Evolutionary conservation across 768 basidiomycete genomes (phyloP).

Genomic region (Leccinum boreale): DNA sequence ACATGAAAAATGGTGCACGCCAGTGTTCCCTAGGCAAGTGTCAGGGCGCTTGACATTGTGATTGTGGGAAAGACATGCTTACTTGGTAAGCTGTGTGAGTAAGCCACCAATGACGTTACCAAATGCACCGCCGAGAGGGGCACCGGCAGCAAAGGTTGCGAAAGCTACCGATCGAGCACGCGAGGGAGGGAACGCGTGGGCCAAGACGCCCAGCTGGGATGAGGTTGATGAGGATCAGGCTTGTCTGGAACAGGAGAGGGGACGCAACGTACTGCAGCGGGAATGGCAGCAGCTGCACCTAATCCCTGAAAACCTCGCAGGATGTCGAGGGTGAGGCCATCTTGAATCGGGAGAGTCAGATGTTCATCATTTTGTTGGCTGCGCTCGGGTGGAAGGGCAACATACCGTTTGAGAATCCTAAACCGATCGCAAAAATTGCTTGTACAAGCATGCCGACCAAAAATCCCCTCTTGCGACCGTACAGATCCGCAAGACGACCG

Average conservation of each 20-base stretch:
- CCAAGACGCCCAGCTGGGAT: slow-evolving; percentile 73
- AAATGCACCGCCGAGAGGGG: slow-evolving; percentile 73
- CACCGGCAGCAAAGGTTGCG: slow-evolving; percentile 80
- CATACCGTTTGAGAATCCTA: slow-evolving; percentile 59
- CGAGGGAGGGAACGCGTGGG: slow-evolving; percentile 70
- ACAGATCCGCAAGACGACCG: slow-evolving; percentile 77
- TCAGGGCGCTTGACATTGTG: neutral
- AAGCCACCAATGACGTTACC: slow-evolving; percentile 72
- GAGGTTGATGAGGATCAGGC: neutral
- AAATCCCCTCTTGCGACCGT: slow-evolving; percentile 72
- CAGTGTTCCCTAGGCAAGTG: slow-evolving; percentile 43
- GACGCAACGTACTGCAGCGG: slow-evolving; percentile 53
- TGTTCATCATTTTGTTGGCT: too few relatives aligned
- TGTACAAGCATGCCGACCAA: slow-evolving; percentile 54
- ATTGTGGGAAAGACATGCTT: slow-evolving; percentile 8
- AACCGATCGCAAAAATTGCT: slow-evolving; percentile 55
- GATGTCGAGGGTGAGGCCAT: slow-evolving; percentile 59
- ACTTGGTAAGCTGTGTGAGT: slow-evolving; percentile 52
- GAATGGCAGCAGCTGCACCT: slow-evolving; percentile 75
- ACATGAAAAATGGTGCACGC: slow-evolving; percentile 64
- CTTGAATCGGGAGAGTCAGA: slow-evolving; percentile 29
- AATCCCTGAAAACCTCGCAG: slow-evolving; percentile 77
- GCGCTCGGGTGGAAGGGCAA: neutral
- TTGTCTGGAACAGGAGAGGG: neutral
- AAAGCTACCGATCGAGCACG: slow-evolving; percentile 72